Percentiles rank a stretch among this genome's conserved stretches.
Conservation (phyloP, 2,329 filamentous ascomycete species). For the Sarocladium kiliense region DNA sequence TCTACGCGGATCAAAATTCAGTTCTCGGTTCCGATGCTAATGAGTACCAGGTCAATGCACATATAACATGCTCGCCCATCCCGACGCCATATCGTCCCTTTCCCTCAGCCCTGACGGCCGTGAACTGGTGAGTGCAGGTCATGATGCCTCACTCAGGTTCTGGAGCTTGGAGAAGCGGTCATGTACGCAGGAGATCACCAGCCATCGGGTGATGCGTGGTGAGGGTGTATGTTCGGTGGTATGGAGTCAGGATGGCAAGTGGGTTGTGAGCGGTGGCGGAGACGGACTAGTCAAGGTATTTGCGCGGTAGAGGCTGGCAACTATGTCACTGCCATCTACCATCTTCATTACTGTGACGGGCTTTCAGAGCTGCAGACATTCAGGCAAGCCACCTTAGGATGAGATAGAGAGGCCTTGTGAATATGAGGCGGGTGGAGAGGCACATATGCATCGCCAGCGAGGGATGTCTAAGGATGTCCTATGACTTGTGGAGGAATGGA, state of each 20-base stretch:
- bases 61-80: conserved; percentile 97
- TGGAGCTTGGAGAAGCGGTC: conserved; percentile 95
- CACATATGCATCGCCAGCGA: conserved; percentile 3
- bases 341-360: background rate
- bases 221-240: conserved; percentile 92
- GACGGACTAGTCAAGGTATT: conserved; percentile 96
- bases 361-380: background rate
- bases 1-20: background rate
- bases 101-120: conserved; percentile 89
- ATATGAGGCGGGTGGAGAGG: background rate
- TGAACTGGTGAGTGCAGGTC: conserved; percentile 91
- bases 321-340: background rate
- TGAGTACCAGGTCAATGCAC: conserved; percentile 82
- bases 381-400: background rate
- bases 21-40: background rate
- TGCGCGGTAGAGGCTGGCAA: conserved; percentile 39
- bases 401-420: background rate
- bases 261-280: conserved; percentile 90
- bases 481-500: background rate
- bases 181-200: conserved; percentile 93
- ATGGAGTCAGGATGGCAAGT: conserved; percentile 92
- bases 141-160: conserved; percentile 92
- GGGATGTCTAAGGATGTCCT: background rate
- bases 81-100: conserved; percentile 84
- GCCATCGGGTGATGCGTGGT: conserved; percentile 88